Evolutionary conservation across 73 alveolate species (phyloP).

Genomic region (Tetrahymena elliotti): DNA sequence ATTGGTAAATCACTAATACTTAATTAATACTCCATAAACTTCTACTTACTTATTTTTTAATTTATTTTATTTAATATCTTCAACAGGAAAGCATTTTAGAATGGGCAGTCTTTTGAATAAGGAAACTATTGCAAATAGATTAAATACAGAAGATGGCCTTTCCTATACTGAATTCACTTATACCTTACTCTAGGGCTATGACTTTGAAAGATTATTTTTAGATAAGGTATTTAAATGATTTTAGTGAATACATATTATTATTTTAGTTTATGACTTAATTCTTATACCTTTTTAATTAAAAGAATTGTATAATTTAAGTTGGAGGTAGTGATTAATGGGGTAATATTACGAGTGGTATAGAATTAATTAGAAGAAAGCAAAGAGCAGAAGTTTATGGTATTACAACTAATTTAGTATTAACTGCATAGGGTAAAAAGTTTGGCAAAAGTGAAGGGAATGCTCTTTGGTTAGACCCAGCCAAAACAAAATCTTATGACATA

Average conservation of each 20-base stretch:
- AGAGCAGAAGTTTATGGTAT: not conserved
- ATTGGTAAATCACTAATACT: not conserved
- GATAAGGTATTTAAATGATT: not conserved
- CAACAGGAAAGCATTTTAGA: constrained; percentile 29
- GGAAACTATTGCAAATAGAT: not conserved
- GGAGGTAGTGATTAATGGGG: constrained; percentile 63
- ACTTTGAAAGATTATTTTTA: constrained; percentile 8
- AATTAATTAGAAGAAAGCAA: constrained; percentile 26
- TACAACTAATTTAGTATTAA: not conserved
- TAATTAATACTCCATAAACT: not conserved
- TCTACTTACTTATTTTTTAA: not conserved
- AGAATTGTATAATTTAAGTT: constrained; percentile 25
- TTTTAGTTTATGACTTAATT: not conserved
- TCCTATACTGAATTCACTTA: constrained; percentile 45
- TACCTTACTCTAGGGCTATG: constrained; percentile 36
- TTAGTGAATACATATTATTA: not conserved
- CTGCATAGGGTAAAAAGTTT: not conserved
- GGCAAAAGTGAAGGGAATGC: not conserved
- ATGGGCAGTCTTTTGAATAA: not conserved
- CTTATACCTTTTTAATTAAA: not conserved
- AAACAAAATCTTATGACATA: not conserved
- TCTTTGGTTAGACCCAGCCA: not conserved
- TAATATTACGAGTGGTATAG: constrained; percentile 48
- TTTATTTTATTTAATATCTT: not conserved
- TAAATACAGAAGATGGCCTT: constrained; percentile 17